phyloP scores from a whole-genome alignment of 2,329 filamentous ascomycete genomes.

The Cercospora zeae-maydis region DNA sequence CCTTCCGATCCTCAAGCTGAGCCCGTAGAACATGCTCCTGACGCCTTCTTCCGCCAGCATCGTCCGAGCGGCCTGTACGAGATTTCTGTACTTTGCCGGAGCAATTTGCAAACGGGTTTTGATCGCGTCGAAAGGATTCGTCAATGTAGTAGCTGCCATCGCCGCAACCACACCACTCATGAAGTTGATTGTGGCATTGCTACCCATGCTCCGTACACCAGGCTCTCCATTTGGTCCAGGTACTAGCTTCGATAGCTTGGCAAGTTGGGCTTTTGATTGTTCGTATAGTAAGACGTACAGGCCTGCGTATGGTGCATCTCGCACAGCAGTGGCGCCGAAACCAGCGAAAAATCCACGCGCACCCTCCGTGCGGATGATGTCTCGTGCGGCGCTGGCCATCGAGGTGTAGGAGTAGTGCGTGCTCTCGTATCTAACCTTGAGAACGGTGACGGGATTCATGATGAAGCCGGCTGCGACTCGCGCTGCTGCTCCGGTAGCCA shows the following conservation, averaged over 20 bases:
- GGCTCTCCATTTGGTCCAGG: slow-evolving; percentile 14
- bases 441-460: slow-evolving; percentile 92
- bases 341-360: slow-evolving; percentile 84
- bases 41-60: slow-evolving; percentile 82
- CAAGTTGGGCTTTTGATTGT: slow-evolving; percentile 66
- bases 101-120: slow-evolving; percentile 94
- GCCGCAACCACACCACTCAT: slow-evolving; percentile 76
- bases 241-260: slow-evolving; percentile 22
- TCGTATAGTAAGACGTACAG: slow-evolving; percentile 95
- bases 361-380: slow-evolving; percentile 72
- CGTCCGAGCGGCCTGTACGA: slow-evolving; percentile 68
- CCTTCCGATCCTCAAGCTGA: slow-evolving; percentile 80
- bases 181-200: slow-evolving; percentile 75
- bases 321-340: slow-evolving; percentile 86
- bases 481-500: slow-evolving; percentile 78
- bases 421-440: slow-evolving; percentile 95
- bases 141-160: slow-evolving; percentile 77
- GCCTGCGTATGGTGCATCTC: slow-evolving; percentile 95
- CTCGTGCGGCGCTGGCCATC: slow-evolving; percentile 65
- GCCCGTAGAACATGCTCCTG: slow-evolving; percentile 76
- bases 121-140: slow-evolving; percentile 94
- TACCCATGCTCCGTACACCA: slow-evolving; percentile 25
- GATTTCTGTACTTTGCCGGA: slow-evolving; percentile 76
- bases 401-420: slow-evolving; percentile 80
- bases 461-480: slow-evolving; percentile 83